Conservation (phyloP, 768 basidiomycete species). For the Astraeus odoratus region DNA sequence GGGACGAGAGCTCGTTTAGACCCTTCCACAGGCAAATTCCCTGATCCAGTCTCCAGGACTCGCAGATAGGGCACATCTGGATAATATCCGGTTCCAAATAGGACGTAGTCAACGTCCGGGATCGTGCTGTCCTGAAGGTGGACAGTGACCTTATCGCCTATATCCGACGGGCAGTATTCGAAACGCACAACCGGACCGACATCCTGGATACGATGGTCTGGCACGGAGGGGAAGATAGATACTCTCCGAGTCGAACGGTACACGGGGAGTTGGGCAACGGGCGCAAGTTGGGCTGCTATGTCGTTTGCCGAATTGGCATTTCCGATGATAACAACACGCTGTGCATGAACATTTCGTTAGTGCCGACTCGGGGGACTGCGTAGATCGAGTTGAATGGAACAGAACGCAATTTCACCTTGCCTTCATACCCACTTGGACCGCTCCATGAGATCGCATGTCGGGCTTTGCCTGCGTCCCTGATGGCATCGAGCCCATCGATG, state of each 20-base stretch:
- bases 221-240: constrained; percentile 37
- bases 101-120: constrained; percentile 34
- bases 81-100: constrained; percentile 43
- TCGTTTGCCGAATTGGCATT: constrained; percentile 51
- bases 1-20: constrained; percentile 12
- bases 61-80: constrained; percentile 36
- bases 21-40: background rate
- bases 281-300: constrained; percentile 39
- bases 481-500: constrained; percentile 35
- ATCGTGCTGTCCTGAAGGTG: constrained; percentile 32
- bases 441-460: constrained; percentile 39
- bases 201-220: constrained; percentile 36
- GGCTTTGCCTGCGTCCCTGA: constrained; percentile 28
- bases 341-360: too few relatives aligned
- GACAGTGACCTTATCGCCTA: constrained; percentile 25
- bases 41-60: constrained; percentile 14
- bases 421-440: constrained; percentile 32
- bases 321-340: constrained; percentile 43
- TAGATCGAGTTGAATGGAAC: background rate
- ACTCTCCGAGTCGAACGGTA: constrained; percentile 41
- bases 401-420: constrained; percentile 18
- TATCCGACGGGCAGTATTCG: constrained; percentile 3
- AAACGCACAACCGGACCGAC: constrained; percentile 36
- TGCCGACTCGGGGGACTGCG: too few relatives aligned
- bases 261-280: constrained; percentile 33